Evolutionary conservation across 768 basidiomycete genomes (phyloP).

Genomic region (Boletus vinaceobasis): DNA sequence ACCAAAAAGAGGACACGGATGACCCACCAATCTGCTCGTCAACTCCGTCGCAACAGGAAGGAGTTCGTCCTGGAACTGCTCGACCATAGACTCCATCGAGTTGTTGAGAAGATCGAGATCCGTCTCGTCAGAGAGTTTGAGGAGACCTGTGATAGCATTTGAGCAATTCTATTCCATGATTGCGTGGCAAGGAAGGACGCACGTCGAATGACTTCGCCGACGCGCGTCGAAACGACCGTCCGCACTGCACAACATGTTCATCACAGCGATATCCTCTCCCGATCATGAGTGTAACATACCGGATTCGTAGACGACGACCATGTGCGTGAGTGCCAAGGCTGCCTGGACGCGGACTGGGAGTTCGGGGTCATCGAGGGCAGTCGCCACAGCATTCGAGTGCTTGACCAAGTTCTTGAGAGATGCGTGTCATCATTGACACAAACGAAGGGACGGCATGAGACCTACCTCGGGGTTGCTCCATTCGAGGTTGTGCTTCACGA

Average conservation of each 20-base stretch:
- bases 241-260: constrained; percentile 46
- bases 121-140: constrained; percentile 88
- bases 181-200: constrained; percentile 4
- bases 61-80: constrained; percentile 79
- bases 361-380: constrained; percentile 71
- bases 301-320: constrained; percentile 60
- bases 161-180: neutral
- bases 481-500: constrained; percentile 63
- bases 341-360: constrained; percentile 85
- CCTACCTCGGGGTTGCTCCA: constrained; percentile 64
- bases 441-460: neutral
- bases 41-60: constrained; percentile 83
- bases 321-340: constrained; percentile 73
- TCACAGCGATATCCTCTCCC: neutral
- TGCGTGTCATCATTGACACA: neutral
- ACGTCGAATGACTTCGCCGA: constrained; percentile 88
- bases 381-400: constrained; percentile 63
- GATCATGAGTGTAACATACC: constrained; percentile 39
- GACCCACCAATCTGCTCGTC: constrained; percentile 67
- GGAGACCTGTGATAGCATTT: constrained; percentile 51
- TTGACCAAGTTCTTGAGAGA: constrained; percentile 51
- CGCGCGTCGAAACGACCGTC: constrained; percentile 64
- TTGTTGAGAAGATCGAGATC: constrained; percentile 81
- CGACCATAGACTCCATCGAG: constrained; percentile 84
- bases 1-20: neutral